Conservation (phyloP, 2,329 filamentous ascomycete genomes). For the Beauveria varroae region DNA sequence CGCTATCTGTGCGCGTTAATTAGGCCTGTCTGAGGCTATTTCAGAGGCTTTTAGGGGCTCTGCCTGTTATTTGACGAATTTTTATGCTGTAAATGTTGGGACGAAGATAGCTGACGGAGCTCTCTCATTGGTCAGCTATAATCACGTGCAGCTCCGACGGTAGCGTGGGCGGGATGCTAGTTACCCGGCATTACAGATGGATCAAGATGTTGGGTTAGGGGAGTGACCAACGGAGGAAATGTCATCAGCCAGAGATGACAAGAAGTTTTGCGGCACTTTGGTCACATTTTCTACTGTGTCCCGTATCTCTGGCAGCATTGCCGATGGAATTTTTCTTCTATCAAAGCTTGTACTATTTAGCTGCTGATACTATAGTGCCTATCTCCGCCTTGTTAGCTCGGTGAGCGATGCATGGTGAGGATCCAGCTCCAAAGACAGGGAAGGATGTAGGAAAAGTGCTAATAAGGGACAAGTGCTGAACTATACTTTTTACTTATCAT, state of each 20-base stretch:
- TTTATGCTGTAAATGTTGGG: conserved; percentile 10
- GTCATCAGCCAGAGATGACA: background rate
- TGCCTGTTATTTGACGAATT: background rate
- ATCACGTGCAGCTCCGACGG: background rate
- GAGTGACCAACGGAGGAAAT: background rate
- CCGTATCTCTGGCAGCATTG: too few species aligned
- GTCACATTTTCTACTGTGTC: too few species aligned
- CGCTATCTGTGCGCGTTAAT: background rate
- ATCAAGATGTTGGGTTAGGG: conserved; percentile 11
- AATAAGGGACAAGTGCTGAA: too few species aligned
- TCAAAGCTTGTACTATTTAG: too few species aligned
- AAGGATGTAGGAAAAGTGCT: too few species aligned
- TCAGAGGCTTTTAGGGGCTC: background rate
- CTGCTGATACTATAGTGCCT: too few species aligned
- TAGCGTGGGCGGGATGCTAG: background rate
- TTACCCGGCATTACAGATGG: conserved; percentile 1
- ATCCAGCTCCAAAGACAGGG: too few species aligned
- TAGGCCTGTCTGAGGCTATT: background rate
- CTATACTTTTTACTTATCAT: too few species aligned
- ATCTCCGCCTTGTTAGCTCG: too few species aligned
- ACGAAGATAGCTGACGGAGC: conserved; percentile 3
- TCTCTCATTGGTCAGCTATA: background rate
- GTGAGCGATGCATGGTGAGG: too few species aligned
- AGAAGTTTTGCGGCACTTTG: too few species aligned
- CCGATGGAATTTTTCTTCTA: too few species aligned